phyloP scores from a whole-genome alignment of 1,139 yeast genomes.

The Citeromyces hawaiiensis region DNA sequence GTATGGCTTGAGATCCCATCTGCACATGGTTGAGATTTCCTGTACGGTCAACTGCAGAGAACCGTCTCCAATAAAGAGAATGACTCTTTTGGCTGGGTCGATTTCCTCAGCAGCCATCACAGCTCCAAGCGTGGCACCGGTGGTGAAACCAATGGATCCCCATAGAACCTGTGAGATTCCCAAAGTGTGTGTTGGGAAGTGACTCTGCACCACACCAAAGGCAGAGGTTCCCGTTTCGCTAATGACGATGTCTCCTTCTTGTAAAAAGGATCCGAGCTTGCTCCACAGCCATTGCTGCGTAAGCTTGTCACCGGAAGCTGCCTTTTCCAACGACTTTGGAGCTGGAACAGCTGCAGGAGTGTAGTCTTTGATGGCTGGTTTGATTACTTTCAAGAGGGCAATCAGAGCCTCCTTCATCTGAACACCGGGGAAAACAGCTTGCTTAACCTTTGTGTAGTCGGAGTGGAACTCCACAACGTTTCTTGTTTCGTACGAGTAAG shows the following conservation, averaged over 20 bases:
- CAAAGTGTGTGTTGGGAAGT: conserved; percentile 58
- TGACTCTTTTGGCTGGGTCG: conserved; percentile 57
- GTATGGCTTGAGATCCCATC: conserved; percentile 72
- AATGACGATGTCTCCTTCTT: conserved; percentile 68
- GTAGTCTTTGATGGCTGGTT: conserved; percentile 3
- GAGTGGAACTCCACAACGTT: conserved; percentile 83
- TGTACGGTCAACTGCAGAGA: conserved; percentile 81
- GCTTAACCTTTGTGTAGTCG: conserved; percentile 68
- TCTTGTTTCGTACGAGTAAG: conserved; percentile 67
- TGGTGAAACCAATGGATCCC: conserved; percentile 86
- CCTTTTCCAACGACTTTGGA: conserved; percentile 1
- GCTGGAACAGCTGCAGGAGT: conserved; percentile 10
- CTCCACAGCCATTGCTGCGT: conserved; percentile 80
- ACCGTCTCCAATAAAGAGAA: conserved; percentile 83
- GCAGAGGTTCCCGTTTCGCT: conserved; percentile 89
- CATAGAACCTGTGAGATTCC: conserved; percentile 85
- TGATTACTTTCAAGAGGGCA: conserved; percentile 21
- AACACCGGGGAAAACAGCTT: conserved; percentile 65
- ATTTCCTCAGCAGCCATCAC: conserved; percentile 72
- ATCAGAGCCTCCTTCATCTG: conserved; percentile 62
- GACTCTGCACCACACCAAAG: conserved; percentile 70
- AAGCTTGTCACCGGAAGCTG: conserved; percentile 14
- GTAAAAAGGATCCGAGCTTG: conserved; percentile 58
- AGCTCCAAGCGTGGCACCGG: conserved; percentile 80
- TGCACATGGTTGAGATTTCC: conserved; percentile 73